Evolutionary conservation across 2,329 filamentous ascomycete genomes (phyloP), one percentile per base, ranked within the genome.

Genomic region (Chaetomium olivaceum): DNA sequence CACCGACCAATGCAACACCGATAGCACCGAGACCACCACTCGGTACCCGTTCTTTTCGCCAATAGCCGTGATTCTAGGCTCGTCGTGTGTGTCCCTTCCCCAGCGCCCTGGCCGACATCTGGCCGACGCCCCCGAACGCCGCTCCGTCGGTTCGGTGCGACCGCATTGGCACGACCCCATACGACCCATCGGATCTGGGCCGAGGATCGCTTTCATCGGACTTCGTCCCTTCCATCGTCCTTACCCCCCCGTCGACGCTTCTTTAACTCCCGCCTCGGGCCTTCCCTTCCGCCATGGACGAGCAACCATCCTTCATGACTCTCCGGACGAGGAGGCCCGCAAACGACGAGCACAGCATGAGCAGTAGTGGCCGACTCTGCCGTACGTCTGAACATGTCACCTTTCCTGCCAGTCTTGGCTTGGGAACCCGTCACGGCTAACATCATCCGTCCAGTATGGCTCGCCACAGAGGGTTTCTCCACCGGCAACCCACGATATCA

Each of bases 401-500:
- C 12, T 23, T 4, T 14, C 23, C 1, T 27, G 21, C 11, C 39
- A 19, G 31, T 39, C 16, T 12, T 25, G 31, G 54, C n/a, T 39
- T 39, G 5, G 31, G 19, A 21, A 21, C 54, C 7, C 9, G 54
- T 14, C 11, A 5, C 19, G 54, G 14, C 54, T 57, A 23, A 57
- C 54, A 5, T 36, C 19, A 21, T 12, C 19, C 25, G 16, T 50
- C 19, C 33, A 82, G 80, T 82, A 82, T 71, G 79, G 79, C 69
- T 82, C 80, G 78, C 76, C 69, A 73, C 76, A 48, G 78, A 80
- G 64, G 74, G 76, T 62, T 62, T 74, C 71, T 62, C 76, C 77
- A 9, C 72, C 79, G 21, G 77, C 83, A 23, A 87, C 84, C 16
- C 85, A 87, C 72, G 84, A 87, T 72, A 84, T 81, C 55, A 85